Base-by-base conservation (phyloP, 495 filamentous ascomycete genomes). In the Aspergillus bridgeri region DNA sequence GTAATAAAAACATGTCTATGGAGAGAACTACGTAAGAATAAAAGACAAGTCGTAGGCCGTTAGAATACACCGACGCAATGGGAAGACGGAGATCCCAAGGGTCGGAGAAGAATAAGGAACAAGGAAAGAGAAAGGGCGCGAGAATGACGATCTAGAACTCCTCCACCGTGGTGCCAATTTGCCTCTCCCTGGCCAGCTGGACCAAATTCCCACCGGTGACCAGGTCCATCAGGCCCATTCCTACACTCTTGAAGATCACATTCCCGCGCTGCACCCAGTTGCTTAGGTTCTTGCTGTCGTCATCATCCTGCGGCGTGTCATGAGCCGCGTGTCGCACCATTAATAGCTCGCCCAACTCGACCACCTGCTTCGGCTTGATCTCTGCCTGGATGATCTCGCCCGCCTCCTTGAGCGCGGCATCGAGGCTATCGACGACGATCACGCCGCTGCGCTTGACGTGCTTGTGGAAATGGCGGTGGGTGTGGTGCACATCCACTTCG, bases 381-480 rank as follows among this genome's bases (percentile, higher is more conserved):
- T 82, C 89, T 0, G 90, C 90, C 63, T 90, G 84, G 24, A 93
- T 87, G 53, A 98, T 75, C 76, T 98, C 94, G 5, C 94, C 94
- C 0, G 93, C 89, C 65, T 97, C 91, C 63, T 86, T 84, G 59
- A 97, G 63, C 54, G 89, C 91, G 5, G 85, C 88, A 18, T 89
- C 84, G 0, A 91, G 72, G 29, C 86, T 90, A 67, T 98, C 93
- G 11, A 97, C 93, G 5, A 96, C 77, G 27, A 94, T 77, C 2
- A 88, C 87, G 0, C 89, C 90, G 18, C 90, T 89, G 60, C 86
- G 80, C 20, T 76, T 72, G 7, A 88, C 84, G 54, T 90, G 87
- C 63, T 85, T 86, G 66, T 91, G 89, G 67, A 84, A 86, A 59
- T 89, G 86, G 18, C 81, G 74, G 29, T 75, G 65, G 5, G 76